A percentile compares a stretch with the other conserved stretches of the same genome.
Evolutionary conservation across 768 basidiomycete genomes (phyloP).

Genomic region (Suillus alpinus): DNA sequence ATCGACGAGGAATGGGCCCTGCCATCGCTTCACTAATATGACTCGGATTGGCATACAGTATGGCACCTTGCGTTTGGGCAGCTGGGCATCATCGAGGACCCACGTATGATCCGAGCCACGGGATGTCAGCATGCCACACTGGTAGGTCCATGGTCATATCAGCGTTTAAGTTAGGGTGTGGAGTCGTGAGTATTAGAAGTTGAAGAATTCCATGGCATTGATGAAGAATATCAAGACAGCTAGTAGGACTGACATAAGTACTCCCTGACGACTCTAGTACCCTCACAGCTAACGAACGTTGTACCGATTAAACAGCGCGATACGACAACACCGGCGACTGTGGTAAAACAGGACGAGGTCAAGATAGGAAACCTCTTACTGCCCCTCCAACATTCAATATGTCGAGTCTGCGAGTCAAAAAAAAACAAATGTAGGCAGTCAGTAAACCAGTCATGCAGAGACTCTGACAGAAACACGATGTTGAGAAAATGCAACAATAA

Average conservation of each 20-base stretch:
- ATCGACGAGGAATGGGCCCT: not conserved
- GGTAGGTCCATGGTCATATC: not conserved
- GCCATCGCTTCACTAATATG: not conserved
- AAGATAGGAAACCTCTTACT: slow-evolving; percentile 83
- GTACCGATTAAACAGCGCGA: not conserved
- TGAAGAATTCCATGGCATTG: not conserved
- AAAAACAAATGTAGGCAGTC: not conserved
- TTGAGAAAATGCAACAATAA: not conserved
- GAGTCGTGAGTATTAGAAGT: slow-evolving; percentile 1
- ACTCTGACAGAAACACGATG: not conserved
- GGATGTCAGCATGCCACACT: not conserved
- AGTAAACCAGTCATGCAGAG: not conserved
- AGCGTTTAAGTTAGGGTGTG: not conserved
- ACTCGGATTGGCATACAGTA: not conserved
- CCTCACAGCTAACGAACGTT: not conserved
- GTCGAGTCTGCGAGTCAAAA: slow-evolving; percentile 55
- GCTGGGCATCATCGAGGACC: not conserved
- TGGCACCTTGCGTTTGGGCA: not conserved
- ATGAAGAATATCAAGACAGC: not conserved
- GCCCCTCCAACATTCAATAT: slow-evolving; percentile 89
- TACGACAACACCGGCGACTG: not conserved
- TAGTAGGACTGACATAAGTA: not conserved
- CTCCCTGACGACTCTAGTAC: not conserved
- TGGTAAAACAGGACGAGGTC: slow-evolving; percentile 5
- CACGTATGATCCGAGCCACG: not conserved